These are phyloP conservation scores for Cordyceps cateniannulata DNA, from an alignment of 2,329 filamentous ascomycete genomes.

Conservation along the genomic window DNA sequence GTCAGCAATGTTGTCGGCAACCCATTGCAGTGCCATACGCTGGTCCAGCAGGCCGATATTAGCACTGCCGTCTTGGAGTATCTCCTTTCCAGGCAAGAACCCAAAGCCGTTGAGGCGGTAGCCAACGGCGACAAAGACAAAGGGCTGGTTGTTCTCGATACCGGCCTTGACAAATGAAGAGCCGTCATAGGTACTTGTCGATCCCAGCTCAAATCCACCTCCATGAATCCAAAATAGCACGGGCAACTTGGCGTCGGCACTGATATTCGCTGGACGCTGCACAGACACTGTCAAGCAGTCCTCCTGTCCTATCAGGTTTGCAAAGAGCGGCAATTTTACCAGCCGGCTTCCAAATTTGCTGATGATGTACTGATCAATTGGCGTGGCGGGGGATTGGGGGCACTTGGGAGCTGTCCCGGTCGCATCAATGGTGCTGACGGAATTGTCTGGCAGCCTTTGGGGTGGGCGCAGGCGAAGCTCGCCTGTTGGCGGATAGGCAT, in stretches of 20 bases:
- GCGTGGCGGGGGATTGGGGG: too few relatives aligned
- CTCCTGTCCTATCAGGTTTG: conserved; percentile 37
- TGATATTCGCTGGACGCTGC: conserved; percentile 37
- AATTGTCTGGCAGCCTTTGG: too few relatives aligned
- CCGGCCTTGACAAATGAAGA: conserved; percentile 26
- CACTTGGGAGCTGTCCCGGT: too few relatives aligned
- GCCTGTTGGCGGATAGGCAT: too few relatives aligned
- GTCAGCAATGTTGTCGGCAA: conserved; percentile 55
- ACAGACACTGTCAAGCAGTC: conserved; percentile 47
- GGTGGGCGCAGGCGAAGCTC: too few relatives aligned
- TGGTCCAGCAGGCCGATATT: conserved; percentile 59
- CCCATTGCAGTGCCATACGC: conserved; percentile 54
- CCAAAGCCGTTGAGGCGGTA: conserved; percentile 60
- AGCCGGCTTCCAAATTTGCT: too few relatives aligned
- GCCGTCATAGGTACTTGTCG: conserved; percentile 33
- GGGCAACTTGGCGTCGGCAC: conserved; percentile 38
- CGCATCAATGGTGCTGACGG: too few relatives aligned
- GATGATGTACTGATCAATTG: too few relatives aligned
- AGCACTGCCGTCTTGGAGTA: conserved; percentile 45
- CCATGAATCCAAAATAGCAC: conserved; percentile 54
- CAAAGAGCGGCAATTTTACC: conserved; percentile 37
- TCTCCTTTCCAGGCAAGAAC: conserved; percentile 51
- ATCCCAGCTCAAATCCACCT: conserved; percentile 37
- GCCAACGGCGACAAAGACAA: conserved; percentile 59
- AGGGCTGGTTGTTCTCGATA: conserved; percentile 42